These are phyloP conservation scores for Colletotrichum lupini DNA, from an alignment of 2,329 filamentous ascomycete species.

Conservation along the genomic window DNA sequence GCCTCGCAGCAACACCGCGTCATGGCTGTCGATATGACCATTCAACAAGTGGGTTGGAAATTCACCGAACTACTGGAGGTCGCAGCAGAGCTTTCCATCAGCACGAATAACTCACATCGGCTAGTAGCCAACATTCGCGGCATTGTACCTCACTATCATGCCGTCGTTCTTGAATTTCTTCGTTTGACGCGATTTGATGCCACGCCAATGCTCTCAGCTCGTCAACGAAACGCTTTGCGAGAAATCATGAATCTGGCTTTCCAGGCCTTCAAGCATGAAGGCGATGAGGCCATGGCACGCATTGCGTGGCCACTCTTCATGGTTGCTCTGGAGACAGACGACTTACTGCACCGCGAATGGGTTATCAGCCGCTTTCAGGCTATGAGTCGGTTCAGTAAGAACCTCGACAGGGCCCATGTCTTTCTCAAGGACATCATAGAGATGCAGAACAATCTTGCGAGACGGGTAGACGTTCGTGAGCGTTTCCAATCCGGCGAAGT, in stretches of 20 bases:
- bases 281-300: conserved; percentile 44
- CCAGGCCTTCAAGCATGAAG: conserved; percentile 46
- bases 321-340: conserved; percentile 48
- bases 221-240: conserved; percentile 26
- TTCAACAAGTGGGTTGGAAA: conserved; percentile 37
- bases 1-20: conserved; percentile 37
- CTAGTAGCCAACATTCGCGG: conserved; percentile 47
- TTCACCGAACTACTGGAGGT: conserved; percentile 43
- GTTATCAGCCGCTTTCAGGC: conserved; percentile 44
- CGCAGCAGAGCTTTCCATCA: conserved; percentile 39
- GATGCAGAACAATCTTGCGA: conserved; percentile 33
- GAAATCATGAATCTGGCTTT: conserved; percentile 46
- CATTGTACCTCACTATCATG: conserved; percentile 49
- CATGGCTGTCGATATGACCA: conserved; percentile 37
- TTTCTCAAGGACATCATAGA: conserved; percentile 42
- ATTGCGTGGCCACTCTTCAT: conserved; percentile 49
- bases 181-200: conserved; percentile 36
- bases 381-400: conserved; percentile 45
- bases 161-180: conserved; percentile 45
- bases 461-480: conserved; percentile 36
- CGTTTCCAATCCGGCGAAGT: conserved; percentile 32
- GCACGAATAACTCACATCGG: conserved; percentile 42
- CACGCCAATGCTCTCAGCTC: conserved; percentile 25
- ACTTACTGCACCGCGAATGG: conserved; percentile 46
- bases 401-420: conserved; percentile 43